These are phyloP conservation scores for Cucurbita pepo DNA, from an alignment of 306 rosid genomes.

Conservation along the genomic window DNA sequence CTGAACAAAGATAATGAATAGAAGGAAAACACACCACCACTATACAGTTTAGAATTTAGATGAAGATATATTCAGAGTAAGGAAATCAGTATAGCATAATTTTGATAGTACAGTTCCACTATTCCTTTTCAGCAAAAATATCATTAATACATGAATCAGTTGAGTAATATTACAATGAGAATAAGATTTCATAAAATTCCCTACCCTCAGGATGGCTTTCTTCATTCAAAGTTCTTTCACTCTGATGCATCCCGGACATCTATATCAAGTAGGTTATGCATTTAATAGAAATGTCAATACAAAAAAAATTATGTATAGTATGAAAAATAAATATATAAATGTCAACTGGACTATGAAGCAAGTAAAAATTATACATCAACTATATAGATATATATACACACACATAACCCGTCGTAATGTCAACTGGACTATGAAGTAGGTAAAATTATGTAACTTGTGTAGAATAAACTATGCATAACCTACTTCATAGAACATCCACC, in stretches of 20 bases:
- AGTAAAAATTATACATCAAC: no score
- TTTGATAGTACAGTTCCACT: neutral
- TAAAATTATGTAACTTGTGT: no score
- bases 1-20: slow-evolving; percentile 28
- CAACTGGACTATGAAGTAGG: neutral
- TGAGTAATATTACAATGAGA: neutral
- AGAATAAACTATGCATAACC: no score
- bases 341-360: neutral
- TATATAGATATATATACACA: no score
- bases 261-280: slow-evolving; percentile 8
- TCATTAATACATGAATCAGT: neutral
- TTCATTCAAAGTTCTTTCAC: slow-evolving; percentile 18
- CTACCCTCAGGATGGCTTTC: slow-evolving; percentile 49
- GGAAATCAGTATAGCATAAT: neutral
- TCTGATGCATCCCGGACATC: slow-evolving; percentile 25
- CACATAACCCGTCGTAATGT: no score
- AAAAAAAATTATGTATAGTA: neutral
- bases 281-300: neutral
- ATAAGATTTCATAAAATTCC: slow-evolving; percentile 2
- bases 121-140: neutral
- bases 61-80: neutral
- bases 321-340: neutral
- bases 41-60: neutral
- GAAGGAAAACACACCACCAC: neutral
- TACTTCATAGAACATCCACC: neutral